Evolutionary conservation across 768 basidiomycete species (phyloP).

Genomic region (Crassisporium funariophilum): DNA sequence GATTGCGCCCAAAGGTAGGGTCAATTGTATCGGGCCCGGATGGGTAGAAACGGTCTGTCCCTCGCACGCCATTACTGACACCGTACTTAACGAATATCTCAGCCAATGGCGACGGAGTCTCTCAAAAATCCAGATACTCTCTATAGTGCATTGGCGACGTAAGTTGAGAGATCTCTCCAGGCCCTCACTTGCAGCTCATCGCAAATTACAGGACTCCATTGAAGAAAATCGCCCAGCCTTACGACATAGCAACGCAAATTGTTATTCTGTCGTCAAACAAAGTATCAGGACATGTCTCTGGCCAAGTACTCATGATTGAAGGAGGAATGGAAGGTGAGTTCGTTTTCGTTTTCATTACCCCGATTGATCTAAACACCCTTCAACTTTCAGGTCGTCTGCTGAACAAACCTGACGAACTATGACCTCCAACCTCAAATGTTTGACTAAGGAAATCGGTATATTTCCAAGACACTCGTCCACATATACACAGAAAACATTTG

Average conservation of each 20-base stretch:
- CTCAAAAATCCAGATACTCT: conserved; percentile 56
- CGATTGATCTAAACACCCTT: conserved; percentile 4
- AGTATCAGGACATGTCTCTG: conserved; percentile 71
- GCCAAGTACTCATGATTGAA: conserved; percentile 69
- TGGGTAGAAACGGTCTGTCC: conserved; percentile 56
- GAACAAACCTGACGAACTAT: conserved; percentile 28
- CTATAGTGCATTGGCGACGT: conserved; percentile 71
- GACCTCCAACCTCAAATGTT: not conserved
- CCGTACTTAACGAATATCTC: no score
- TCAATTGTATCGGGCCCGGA: conserved; percentile 70
- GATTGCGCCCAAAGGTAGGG: conserved; percentile 67
- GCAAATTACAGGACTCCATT: conserved; percentile 57
- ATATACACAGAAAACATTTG: not conserved
- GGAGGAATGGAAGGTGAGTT: conserved; percentile 77
- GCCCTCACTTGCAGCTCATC: not conserved
- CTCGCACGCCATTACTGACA: no score
- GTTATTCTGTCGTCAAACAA: conserved; percentile 58
- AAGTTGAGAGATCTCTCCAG: conserved; percentile 19
- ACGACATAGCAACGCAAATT: conserved; percentile 69
- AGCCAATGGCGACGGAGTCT: conserved; percentile 58
- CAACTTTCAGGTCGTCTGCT: conserved; percentile 30
- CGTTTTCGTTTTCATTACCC: not conserved
- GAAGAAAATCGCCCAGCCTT: conserved; percentile 63
- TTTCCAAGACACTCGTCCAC: not conserved
- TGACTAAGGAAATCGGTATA: not conserved